Conservation (phyloP, 2,329 filamentous ascomycete genomes). For the Elsinoe necatrix region DNA sequence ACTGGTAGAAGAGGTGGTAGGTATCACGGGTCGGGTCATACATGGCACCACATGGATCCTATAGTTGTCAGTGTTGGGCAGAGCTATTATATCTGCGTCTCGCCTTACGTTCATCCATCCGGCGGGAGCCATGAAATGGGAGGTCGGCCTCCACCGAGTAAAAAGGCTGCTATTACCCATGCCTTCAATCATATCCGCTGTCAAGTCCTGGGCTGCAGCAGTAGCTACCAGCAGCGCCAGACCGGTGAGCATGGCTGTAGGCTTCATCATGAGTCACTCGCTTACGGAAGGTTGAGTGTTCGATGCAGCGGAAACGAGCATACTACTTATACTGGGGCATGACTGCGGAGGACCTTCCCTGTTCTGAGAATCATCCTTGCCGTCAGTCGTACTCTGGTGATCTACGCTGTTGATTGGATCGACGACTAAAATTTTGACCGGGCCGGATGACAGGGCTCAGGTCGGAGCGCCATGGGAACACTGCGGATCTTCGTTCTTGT, state of each 20-base stretch:
- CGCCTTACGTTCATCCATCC: constrained; percentile 39
- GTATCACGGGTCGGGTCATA: constrained; percentile 40
- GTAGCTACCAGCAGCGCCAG: neutral
- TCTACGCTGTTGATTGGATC: neutral
- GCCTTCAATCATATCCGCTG: constrained; percentile 25
- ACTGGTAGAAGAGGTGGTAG: constrained; percentile 50
- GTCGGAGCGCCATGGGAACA: neutral
- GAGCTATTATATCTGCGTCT: neutral
- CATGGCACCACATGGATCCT: constrained; percentile 44
- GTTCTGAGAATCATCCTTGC: neutral
- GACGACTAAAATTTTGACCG: constrained; percentile 1
- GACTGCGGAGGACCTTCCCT: neutral
- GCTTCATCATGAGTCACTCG: neutral
- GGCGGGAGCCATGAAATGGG: constrained; percentile 40
- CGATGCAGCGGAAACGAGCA: neutral
- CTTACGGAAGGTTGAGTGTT: neutral
- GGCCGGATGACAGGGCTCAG: neutral
- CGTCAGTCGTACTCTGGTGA: neutral
- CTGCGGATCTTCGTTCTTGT: neutral
- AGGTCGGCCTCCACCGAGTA: constrained; percentile 40
- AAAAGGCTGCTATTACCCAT: constrained; percentile 43
- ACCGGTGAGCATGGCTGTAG: neutral
- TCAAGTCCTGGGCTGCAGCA: constrained; percentile 20
- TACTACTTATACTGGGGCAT: neutral
- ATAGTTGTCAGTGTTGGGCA: constrained; percentile 11